A percentile compares a stretch with the other conserved stretches of the same genome.
Conservation (phyloP, 257 asterid genomes). For the Nicotiana attenuata region DNA sequence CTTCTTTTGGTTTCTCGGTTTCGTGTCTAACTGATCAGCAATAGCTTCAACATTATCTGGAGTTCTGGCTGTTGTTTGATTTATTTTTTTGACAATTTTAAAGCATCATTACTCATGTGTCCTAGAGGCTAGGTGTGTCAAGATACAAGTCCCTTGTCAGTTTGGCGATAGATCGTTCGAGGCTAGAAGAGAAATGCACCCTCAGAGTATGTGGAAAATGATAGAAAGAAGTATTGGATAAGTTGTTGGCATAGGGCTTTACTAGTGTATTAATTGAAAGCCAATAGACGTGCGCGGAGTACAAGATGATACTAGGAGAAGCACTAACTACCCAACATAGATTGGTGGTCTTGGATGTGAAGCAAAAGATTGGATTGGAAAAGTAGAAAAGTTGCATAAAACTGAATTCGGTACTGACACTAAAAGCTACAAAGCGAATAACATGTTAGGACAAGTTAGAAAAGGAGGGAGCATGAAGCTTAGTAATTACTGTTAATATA, state of each 20-base stretch:
- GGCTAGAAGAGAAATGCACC: neutral
- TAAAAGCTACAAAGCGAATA: neutral
- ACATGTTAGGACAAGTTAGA: neutral
- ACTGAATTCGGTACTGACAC: neutral
- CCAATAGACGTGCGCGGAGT: neutral
- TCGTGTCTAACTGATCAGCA: neutral
- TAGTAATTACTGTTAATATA: neutral
- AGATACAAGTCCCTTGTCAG: neutral
- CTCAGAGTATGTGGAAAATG: neutral
- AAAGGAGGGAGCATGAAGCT: neutral
- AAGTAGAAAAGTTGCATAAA: neutral
- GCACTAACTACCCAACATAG: neutral
- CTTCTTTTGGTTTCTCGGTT: neutral
- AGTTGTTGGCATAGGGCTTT: neutral
- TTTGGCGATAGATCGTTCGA: neutral
- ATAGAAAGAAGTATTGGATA: neutral
- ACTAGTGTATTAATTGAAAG: neutral
- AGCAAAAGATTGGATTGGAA: neutral
- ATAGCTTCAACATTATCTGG: neutral
- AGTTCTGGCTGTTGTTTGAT: neutral
- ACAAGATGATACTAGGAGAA: neutral
- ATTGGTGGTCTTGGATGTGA: neutral
- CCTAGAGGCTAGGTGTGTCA: neutral
- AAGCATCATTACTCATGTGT: neutral
- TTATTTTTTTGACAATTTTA: neutral